Conservation (phyloP, 2,329 filamentous ascomycete genomes). For the Aspergillus terreus region DNA sequence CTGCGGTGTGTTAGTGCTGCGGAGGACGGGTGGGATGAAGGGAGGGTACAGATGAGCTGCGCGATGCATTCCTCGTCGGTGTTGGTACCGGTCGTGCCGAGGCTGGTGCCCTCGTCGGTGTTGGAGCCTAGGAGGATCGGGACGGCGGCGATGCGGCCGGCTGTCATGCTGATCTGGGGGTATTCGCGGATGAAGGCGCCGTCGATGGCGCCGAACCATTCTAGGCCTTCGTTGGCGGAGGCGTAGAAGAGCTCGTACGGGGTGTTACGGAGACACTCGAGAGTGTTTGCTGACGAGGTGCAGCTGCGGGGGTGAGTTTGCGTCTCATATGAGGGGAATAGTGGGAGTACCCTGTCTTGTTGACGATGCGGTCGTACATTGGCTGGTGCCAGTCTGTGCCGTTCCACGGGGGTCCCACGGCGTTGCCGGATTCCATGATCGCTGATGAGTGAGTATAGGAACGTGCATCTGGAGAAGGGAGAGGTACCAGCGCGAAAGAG, state of each 20-base stretch:
- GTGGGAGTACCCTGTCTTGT: slow-evolving; percentile 18
- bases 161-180: slow-evolving; percentile 51
- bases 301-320: slow-evolving; percentile 14
- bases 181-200: slow-evolving; percentile 54
- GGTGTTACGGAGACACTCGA: slow-evolving; percentile 26
- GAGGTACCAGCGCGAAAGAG: slow-evolving; percentile 26
- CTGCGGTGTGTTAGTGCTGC: slow-evolving; percentile 18
- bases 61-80: slow-evolving; percentile 50
- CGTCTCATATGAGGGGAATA: neutral
- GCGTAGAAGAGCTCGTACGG: slow-evolving; percentile 23
- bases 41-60: slow-evolving; percentile 22
- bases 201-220: slow-evolving; percentile 48
- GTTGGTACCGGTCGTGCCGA: slow-evolving; percentile 51
- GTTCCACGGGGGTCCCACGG: slow-evolving; percentile 29
- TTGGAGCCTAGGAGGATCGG: slow-evolving; percentile 63
- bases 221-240: slow-evolving; percentile 22
- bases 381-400: slow-evolving; percentile 32
- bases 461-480: neutral
- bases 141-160: slow-evolving; percentile 59
- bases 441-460: slow-evolving; percentile 11
- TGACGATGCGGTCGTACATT: slow-evolving; percentile 29
- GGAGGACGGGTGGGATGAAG: neutral
- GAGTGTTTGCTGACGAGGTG: slow-evolving; percentile 21
- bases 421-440: slow-evolving; percentile 31
- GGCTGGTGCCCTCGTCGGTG: slow-evolving; percentile 61